Conservation (phyloP, 352 stramenopile genomes). For the Phytophthora sansomeana region DNA sequence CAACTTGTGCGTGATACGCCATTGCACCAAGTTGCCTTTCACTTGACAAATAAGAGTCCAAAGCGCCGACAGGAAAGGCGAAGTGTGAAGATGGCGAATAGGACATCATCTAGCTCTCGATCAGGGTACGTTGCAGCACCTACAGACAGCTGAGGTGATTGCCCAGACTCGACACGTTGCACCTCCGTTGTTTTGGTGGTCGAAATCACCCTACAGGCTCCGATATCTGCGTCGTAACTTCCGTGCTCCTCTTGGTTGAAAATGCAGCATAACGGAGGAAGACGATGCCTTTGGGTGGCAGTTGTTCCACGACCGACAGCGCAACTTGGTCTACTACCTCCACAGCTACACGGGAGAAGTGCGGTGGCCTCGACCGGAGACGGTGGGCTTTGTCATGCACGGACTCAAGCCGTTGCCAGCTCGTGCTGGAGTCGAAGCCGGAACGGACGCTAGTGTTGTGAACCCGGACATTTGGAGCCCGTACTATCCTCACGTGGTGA, state of each 20-base stretch:
- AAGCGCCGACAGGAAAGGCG: constrained; percentile 19
- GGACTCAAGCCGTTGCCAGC: constrained; percentile 48
- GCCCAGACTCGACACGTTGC: not conserved
- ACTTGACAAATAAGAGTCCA: constrained; percentile 44
- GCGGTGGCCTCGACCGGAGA: constrained; percentile 61
- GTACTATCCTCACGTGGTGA: constrained; percentile 63
- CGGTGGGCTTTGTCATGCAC: constrained; percentile 61
- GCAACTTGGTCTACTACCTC: constrained; percentile 63
- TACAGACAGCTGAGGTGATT: not conserved
- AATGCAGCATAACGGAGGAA: constrained; percentile 17
- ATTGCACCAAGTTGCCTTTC: constrained; percentile 40
- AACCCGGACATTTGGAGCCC: constrained; percentile 50
- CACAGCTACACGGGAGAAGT: constrained; percentile 82
- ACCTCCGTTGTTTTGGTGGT: constrained; percentile 9
- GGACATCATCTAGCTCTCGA: constrained; percentile 10
- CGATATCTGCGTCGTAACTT: constrained; percentile 11
- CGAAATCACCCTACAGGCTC: constrained; percentile 6
- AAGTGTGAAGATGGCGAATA: constrained; percentile 17
- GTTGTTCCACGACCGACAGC: constrained; percentile 53
- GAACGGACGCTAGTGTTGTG: constrained; percentile 6
- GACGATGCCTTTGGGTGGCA: constrained; percentile 66
- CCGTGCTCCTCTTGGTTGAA: not conserved
- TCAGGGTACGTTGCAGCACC: constrained; percentile 33
- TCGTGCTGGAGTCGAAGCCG: constrained; percentile 6
- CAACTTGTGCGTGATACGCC: constrained; percentile 44